Percentiles rank a stretch among this genome's conserved stretches.
These are phyloP conservation scores for Aspergillus diversus DNA, from an alignment of 495 filamentous ascomycete species.

Conservation along the genomic window DNA sequence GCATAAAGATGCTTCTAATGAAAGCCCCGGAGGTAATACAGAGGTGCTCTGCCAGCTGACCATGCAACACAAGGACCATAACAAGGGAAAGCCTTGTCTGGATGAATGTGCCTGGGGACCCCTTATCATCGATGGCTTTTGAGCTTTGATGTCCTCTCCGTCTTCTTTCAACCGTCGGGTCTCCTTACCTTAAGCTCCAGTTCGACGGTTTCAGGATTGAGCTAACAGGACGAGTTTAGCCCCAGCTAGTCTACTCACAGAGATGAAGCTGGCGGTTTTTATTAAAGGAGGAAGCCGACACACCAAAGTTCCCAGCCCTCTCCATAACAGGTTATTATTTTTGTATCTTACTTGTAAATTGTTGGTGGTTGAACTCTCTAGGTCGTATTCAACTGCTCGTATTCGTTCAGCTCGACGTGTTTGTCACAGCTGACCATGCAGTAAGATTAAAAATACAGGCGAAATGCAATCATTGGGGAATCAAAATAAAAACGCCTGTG, in stretches of 20 bases:
- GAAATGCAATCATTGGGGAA: background rate
- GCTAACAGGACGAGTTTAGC: background rate
- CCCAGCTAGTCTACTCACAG: background rate
- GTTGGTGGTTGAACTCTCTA: background rate
- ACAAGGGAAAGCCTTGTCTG: no score
- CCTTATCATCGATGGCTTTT: background rate
- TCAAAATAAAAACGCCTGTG: background rate
- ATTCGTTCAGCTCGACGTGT: constrained; percentile 1
- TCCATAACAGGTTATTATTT: background rate
- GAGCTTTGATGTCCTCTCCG: background rate
- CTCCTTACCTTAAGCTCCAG: background rate
- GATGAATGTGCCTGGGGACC: no score
- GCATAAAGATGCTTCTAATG: background rate
- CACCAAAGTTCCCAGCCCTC: constrained; percentile 12
- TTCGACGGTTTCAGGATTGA: constrained; percentile 19
- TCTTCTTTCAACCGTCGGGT: background rate
- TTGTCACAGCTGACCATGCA: constrained; percentile 5
- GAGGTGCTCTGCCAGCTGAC: no score
- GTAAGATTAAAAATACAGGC: background rate
- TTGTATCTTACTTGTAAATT: background rate
- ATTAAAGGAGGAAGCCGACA: constrained; percentile 14
- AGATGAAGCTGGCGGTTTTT: background rate
- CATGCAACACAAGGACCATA: no score
- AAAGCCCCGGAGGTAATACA: no score
- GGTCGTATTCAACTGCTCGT: background rate